Evolutionary conservation across 2,329 filamentous ascomycete species (phyloP), one percentile per base, ranked within the genome.

Genomic region (Fusarium torulosum): DNA sequence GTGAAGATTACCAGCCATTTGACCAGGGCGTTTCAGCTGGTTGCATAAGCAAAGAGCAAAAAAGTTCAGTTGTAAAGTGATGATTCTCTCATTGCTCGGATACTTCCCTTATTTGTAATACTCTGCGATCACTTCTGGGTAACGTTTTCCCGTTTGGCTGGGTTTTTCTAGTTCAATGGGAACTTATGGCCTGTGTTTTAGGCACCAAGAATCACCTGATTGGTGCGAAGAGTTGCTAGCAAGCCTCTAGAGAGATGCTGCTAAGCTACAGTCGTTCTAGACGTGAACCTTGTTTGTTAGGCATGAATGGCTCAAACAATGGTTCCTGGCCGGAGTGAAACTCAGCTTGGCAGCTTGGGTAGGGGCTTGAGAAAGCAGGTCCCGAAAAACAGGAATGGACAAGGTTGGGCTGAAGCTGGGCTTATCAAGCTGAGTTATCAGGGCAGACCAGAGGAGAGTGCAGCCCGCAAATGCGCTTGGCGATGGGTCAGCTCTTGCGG

Each of bases 211-310:
- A 14, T 15, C 6, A 11, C 3, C 3, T 59, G 45, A 63, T 63
- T 63, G 59, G 60, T 19, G 17, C 27, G 7, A n/a, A 46, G 14
- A 11, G 3, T 7, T 1, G 5, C 3, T 11, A 10, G 35, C 29
- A 23, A 29, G 41, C 10, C 52, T 46, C 35, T 27, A 59, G 17
- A 8, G 8, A 37, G 20, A 25, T 27, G 23, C 25, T 58, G 40
- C 59, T 63, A 63, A 38, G 11, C 60, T 47, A 7, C 10, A 33
- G 25, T 23, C 1, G 52, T 10, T 27, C 35, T 63, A 63, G 59
- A 64, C 13, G 35, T 20, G 51, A 63, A 64, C 59, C 35, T 63
- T 63, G 40, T 63, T 52, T 46, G 23, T 31, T 13, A 15, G 40
- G 45, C 31, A 6, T 19, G 13, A 43, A 17, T 35, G 27, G n/a